Conservation (phyloP, 1,139 yeast genomes). For the Candida pseudoviswanathii region DNA sequence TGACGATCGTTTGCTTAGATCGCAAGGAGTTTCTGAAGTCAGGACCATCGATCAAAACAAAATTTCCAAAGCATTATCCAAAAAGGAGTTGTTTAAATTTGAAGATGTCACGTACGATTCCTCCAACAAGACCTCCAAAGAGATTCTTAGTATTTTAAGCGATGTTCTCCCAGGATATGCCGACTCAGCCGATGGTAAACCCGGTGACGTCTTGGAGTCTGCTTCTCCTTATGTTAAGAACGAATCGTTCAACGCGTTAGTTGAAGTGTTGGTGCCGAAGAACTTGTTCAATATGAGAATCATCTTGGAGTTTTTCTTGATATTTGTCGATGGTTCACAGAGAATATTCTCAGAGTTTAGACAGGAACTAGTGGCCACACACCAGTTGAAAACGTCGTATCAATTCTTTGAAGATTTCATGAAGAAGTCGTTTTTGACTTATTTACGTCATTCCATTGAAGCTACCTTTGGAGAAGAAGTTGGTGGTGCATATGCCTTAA, state of each 20-base stretch:
- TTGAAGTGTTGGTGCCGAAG: slow-evolving; percentile 71
- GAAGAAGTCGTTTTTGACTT: slow-evolving; percentile 63
- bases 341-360: slow-evolving; percentile 25
- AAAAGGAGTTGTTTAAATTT: slow-evolving; percentile 46
- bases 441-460: slow-evolving; percentile 59
- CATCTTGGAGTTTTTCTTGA: slow-evolving; percentile 60
- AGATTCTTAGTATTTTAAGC: slow-evolving; percentile 48
- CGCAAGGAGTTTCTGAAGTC: slow-evolving; percentile 1
- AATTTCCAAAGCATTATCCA: slow-evolving; percentile 9
- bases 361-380: slow-evolving; percentile 12
- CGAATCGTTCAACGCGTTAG: slow-evolving; percentile 54
- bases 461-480: slow-evolving; percentile 31
- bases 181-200: slow-evolving; percentile 25
- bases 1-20: slow-evolving; percentile 18
- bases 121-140: slow-evolving; percentile 40
- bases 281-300: slow-evolving; percentile 83
- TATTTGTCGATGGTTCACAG: slow-evolving; percentile 55
- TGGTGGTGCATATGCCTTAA: slow-evolving; percentile 21
- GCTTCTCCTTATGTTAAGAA: slow-evolving; percentile 59
- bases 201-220: slow-evolving; percentile 15
- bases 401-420: slow-evolving; percentile 67
- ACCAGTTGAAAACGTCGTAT: slow-evolving; percentile 27
- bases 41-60: slow-evolving; percentile 11
- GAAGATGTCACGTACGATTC: slow-evolving; percentile 44
- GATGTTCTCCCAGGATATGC: slow-evolving; percentile 66